A percentile compares a stretch with the other conserved stretches of the same genome.
These are phyloP conservation scores for Aspergillus taichungensis DNA, from an alignment of 495 filamentous ascomycete species.

Conservation along the genomic window DNA sequence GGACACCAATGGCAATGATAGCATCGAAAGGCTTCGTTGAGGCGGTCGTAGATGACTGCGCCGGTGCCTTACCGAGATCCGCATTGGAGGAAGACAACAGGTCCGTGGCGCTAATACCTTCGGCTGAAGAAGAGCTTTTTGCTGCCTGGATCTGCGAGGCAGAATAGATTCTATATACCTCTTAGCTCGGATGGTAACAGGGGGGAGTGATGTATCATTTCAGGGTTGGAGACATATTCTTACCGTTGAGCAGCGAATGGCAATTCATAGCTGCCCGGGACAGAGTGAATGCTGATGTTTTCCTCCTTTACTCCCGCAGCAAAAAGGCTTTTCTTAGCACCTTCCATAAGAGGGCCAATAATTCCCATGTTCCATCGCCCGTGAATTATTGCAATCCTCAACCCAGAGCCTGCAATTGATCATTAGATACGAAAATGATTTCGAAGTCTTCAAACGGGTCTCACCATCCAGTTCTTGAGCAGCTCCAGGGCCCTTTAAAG, in stretches of 20 bases:
- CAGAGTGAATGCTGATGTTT: constrained; percentile 81
- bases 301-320: constrained; percentile 71
- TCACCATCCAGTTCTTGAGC: constrained; percentile 42
- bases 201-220: too few relatives aligned
- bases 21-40: constrained; percentile 69
- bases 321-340: constrained; percentile 53
- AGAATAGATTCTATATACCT: constrained; percentile 57
- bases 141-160: constrained; percentile 78
- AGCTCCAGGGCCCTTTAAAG: constrained; percentile 54
- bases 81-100: constrained; percentile 61
- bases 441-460: constrained; percentile 1
- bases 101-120: constrained; percentile 64
- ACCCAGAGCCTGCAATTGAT: constrained; percentile 51
- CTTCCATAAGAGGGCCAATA: constrained; percentile 71
- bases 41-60: constrained; percentile 21
- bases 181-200: too few relatives aligned
- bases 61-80: constrained; percentile 42
- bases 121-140: constrained; percentile 41
- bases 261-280: constrained; percentile 91
- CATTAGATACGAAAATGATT: constrained; percentile 1
- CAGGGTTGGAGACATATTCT: constrained; percentile 6
- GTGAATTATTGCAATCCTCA: constrained; percentile 91
- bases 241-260: constrained; percentile 80
- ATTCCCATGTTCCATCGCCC: constrained; percentile 83
- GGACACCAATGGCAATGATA: constrained; percentile 86